Evolutionary conservation across 192 early-diverging fungal species (phyloP), one percentile per base, ranked within the genome.

Genomic region (Linnemannia exigua): DNA sequence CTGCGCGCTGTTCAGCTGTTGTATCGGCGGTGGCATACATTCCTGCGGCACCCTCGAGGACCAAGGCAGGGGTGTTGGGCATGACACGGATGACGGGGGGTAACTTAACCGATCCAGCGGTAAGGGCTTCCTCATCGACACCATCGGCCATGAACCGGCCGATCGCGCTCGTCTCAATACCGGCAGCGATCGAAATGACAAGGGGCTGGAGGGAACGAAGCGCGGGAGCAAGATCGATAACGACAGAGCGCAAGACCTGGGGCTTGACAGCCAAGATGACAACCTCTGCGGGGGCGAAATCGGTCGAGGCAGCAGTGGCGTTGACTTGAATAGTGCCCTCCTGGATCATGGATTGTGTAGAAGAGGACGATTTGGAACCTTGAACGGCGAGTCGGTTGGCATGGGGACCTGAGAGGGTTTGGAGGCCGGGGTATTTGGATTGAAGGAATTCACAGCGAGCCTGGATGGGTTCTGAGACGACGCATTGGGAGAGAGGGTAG

Each of bases 41-140:
- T 22, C 97, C 98, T 15, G 96, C 92, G 3, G 98, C 98, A 41
- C 98, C 98, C 87, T 98, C 95, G 54, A 89, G 88, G 5, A 97
- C 94, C 33, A 99, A 84, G 19, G 97, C 95, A 48, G 97, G 97
- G 41, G 97, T 99, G 82, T 99, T 99, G 81, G 97, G 97, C 97
- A 99, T 99, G 72, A 94, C 93, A 46, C 97, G 87, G n/a, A 99
- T 95, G n/a, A 99, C 84, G 5, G 84, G 78, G n/a, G 84, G 84
- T 1, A 86, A 50, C 20, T 67, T 44, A 17, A 63, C 37, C n/a
- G 73, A 35, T 44, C 37, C 9, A 28, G 36, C 52, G 22, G 31
- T 52, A 0, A 20, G 5, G 17, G 48, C 15, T 44, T 31, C 47
- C 35, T 58, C 67, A 31, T 79, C 73, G 66, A 76, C 67, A 12